These are phyloP conservation scores for Podosphaera xanthii DNA, from an alignment of 2,329 filamentous ascomycete genomes.

Conservation along the genomic window DNA sequence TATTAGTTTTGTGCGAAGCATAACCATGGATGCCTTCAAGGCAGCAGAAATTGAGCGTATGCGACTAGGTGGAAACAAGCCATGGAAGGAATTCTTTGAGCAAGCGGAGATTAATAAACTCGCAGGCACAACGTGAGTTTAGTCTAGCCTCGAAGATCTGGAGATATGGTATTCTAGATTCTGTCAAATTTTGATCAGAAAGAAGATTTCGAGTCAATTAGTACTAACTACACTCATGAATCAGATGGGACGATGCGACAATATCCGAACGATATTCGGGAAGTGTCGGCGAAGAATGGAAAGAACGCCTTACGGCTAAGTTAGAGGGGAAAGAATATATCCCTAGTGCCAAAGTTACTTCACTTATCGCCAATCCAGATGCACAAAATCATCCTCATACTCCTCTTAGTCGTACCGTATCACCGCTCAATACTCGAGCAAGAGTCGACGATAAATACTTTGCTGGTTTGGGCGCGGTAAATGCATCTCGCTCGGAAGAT, in stretches of 20 bases:
- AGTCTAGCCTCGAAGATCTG: not conserved
- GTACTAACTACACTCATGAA: not conserved
- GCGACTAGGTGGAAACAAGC: constrained; percentile 73
- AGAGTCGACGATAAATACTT: constrained; percentile 77
- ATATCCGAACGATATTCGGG: constrained; percentile 80
- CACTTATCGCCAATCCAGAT: constrained; percentile 4
- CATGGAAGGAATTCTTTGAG: constrained; percentile 76
- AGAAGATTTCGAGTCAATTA: not conserved
- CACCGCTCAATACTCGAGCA: constrained; percentile 20
- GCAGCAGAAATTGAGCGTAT: constrained; percentile 78
- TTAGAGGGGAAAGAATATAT: constrained; percentile 78
- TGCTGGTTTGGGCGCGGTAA: constrained; percentile 60
- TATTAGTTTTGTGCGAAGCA: constrained; percentile 92
- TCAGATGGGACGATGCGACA: constrained; percentile 51
- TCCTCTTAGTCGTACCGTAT: constrained; percentile 12
- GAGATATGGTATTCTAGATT: not conserved
- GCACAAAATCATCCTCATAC: constrained; percentile 10
- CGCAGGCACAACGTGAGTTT: constrained; percentile 26
- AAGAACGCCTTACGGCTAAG: constrained; percentile 68
- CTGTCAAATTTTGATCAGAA: not conserved
- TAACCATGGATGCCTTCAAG: constrained; percentile 99
- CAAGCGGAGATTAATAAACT: constrained; percentile 41
- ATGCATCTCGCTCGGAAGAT: constrained; percentile 49
- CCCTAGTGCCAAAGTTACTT: constrained; percentile 32
- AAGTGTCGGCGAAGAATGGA: constrained; percentile 84